These are phyloP conservation scores for Erysimum cheiri DNA, from an alignment of 441 rosid species.

Conservation along the genomic window DNA sequence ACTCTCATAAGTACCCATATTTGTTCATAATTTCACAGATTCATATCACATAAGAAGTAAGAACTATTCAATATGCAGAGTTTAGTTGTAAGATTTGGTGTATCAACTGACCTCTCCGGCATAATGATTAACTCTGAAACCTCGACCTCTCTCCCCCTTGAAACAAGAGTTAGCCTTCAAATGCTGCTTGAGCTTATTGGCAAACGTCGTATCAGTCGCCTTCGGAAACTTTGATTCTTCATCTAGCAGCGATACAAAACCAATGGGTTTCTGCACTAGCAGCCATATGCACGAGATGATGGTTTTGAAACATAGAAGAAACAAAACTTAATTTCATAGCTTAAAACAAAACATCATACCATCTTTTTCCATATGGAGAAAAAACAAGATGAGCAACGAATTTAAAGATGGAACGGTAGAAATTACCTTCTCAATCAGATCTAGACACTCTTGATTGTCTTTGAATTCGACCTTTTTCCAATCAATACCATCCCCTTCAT, in stretches of 20 bases:
- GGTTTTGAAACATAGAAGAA: not conserved
- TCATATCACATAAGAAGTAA: conserved; percentile 12
- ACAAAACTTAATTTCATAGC: not conserved
- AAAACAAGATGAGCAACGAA: too few species aligned
- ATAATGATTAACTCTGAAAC: conserved; percentile 75
- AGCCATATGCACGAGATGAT: conserved; percentile 33
- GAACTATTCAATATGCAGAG: conserved; percentile 18
- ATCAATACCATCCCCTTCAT: conserved; percentile 86
- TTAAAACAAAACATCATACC: not conserved
- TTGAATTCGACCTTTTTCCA: conserved; percentile 88
- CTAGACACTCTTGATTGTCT: conserved; percentile 91
- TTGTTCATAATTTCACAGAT: not conserved
- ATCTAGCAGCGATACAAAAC: conserved; percentile 78
- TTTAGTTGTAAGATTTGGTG: not conserved
- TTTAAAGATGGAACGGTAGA: not conserved
- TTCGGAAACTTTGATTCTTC: conserved; percentile 89
- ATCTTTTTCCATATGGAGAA: conserved; percentile 11
- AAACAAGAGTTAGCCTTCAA: conserved; percentile 68
- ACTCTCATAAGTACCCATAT: conserved; percentile 25
- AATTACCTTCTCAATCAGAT: conserved; percentile 87
- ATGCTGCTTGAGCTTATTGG: conserved; percentile 90
- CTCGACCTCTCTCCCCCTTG: conserved; percentile 83
- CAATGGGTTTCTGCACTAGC: conserved; percentile 81
- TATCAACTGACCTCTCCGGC: conserved; percentile 84
- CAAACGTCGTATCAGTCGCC: conserved; percentile 85